Base-by-base conservation (phyloP, 2,329 filamentous ascomycete species). In the Calonectria ilicicola region DNA sequence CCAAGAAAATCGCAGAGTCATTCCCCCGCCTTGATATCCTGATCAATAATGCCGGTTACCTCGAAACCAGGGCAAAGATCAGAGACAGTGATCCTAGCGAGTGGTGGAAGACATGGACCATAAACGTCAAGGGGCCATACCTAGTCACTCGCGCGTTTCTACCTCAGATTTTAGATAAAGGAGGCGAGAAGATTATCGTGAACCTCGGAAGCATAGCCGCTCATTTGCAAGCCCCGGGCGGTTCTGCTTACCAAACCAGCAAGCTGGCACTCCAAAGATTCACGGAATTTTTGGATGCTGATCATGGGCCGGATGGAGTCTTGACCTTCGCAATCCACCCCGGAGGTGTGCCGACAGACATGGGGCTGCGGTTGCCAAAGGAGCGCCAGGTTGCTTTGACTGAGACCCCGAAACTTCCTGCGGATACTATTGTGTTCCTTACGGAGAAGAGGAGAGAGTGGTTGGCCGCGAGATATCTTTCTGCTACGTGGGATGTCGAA, bases 211-310 rank as follows among this genome's bases (percentile, higher is more conserved):
- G 85, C 65, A 82, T 87, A 2, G 88, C 84, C 2, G 85, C 82
- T 1, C 81, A 84, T 66, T 69, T 84, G 65, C 77, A 83, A 9
- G 74, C 74, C 2, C 77, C 77, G 0, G 83, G 85, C 6, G 76
- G 81, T 2, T 85, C 84, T 40, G 82, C 82, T 1, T 91, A 91
- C 72, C 83, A 85, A 69, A 83, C 83, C 2, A 84, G 82, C 49
- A 90, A 91, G 77, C 80, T 89, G 19, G 89, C 88, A 2, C 72
- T 89, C 27, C 75, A 86, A 19, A 82, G 87, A 17, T 83, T 91
- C 53, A 87, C 85, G 0, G 88, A 91, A 75, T 87, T 85, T 72
- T 69, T 89, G 9, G 81, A 84, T 42, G 79, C 78, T 0, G 89
- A 90, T 53, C 86, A 89, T 74, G 83, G 75, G 74, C 82, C 27